Base-by-base conservation (phyloP, 148 eudicot genomes). In the Polygonum maritimum region DNA sequence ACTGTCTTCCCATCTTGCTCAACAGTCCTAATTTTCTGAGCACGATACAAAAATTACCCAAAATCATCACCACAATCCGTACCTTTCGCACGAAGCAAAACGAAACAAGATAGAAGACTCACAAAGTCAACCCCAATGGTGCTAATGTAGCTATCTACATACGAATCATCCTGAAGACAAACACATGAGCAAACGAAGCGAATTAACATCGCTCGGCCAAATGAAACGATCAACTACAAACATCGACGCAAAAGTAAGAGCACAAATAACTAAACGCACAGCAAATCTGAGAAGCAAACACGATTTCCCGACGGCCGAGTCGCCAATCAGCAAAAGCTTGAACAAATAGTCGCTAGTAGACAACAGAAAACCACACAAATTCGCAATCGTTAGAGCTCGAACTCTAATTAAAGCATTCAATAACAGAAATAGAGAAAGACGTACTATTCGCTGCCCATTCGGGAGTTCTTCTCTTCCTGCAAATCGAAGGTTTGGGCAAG, bases 101-200 rank as follows among this genome's bases (percentile, higher is more conserved):
- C 41, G 2, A 69, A 14, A 71, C 2, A 71, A 14, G 63, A 11
- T 33, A 44, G 57, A 36, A 81, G 4, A 83, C 93, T 88, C 74
- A 92, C 97, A 72, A 92, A 92, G 85, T 92, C 97, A 80, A 92
- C 97, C 58, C 97, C 97, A 58, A 92, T 92, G 22, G 97, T 92
- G 84, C 97, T 92, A 48, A 89, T 92, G 87, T 92, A 92, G 80
- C 97, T 92, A 73, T 92, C 97, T 74, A 92, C 93, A 76, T 92
- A 92, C 16, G 92, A 88, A 80, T 89, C 93, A 79, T 91, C 96
- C 96, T 91, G 82, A 76, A 82, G 36, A 12, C 7, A 49, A 81
- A 33, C 3, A 14, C 48, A 79, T 15, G 21, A 76, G 44, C 51
- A 81, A 49, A 57, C 48, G 15, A 26, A 76, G 54, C 21, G 19